Evolutionary conservation across 2,329 filamentous ascomycete species (phyloP), one percentile per base, ranked within the genome.

Genomic region (Penicillium sp.): DNA sequence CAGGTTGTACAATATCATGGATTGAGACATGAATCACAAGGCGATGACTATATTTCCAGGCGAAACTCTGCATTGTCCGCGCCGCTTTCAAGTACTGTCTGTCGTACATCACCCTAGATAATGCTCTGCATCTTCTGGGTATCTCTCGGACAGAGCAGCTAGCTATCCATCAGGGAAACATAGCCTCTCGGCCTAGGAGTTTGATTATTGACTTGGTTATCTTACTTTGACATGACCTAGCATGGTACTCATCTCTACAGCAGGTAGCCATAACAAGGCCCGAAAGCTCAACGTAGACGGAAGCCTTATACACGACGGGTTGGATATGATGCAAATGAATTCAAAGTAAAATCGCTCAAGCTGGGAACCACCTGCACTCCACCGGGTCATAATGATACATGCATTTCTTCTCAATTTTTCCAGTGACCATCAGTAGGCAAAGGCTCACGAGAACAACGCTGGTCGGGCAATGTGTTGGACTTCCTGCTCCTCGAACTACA

Each of bases 401-500:
- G 50, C 47, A 54, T 57, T 55, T 40, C 41, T 43, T 37, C 45
- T 41, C 25, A 28, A 25, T 17, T 41, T 41, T 17, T 43, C 30
- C n/a, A 50, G 19, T 43, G 48, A 50, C 35, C 31, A 56, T 46
- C 30, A 38, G 25, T 30, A 28, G 36, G 5, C 8, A 42, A 42
- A 22, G 14, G 14, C 38, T 67, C 62, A 75, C 45, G 72, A 72
- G 54, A 75, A 75, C 35, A 74, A 61, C 40, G 57, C 63, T 35
- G 67, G 63, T 19, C 64, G 64, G 35, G 64, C 59, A 41, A 55
- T 63, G 41, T 73, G 67, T 53, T 68, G 67, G 43, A 68, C 61
- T 57, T 74, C 71, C 33, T 67, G 62, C 47, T 78, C 76, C 66
- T 80, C 77, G 52, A 73, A 75, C 76, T 79, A 42, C 7, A 54